phyloP scores from a whole-genome alignment of 345 rosid genomes.

The Hypericum androsaemum region DNA sequence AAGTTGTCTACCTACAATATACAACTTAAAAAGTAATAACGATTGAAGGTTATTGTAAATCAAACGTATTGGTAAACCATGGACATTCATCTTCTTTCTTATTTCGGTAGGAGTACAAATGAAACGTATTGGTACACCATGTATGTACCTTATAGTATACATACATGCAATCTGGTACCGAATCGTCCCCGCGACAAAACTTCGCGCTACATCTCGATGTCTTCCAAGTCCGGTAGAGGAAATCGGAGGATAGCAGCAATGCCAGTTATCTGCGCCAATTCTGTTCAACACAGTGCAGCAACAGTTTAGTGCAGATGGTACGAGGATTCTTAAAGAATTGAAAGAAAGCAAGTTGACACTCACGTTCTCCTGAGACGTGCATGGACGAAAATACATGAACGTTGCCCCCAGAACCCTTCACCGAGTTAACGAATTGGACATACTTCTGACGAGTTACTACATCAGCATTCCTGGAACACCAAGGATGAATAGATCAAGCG shows the following conservation, averaged over 20 bases:
- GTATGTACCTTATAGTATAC: too few relatives aligned
- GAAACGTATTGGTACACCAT: too few relatives aligned
- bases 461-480: constrained; percentile 57
- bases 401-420: constrained; percentile 65
- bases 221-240: constrained; percentile 92
- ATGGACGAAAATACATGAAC: constrained; percentile 78
- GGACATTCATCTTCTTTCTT: too few relatives aligned
- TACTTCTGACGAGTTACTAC: constrained; percentile 51
- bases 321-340: too few relatives aligned
- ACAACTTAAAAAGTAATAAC: too few relatives aligned
- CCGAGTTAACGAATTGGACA: constrained; percentile 64
- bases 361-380: constrained; percentile 97
- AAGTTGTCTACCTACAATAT: too few relatives aligned
- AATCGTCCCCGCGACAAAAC: too few relatives aligned
- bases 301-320: background rate
- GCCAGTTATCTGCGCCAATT: constrained; percentile 74
- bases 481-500: background rate
- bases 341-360: constrained; percentile 18
- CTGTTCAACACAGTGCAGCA: constrained; percentile 25
- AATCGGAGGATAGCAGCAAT: constrained; percentile 91
- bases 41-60: too few relatives aligned
- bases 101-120: too few relatives aligned
- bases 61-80: too few relatives aligned
- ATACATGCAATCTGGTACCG: too few relatives aligned
- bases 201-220: constrained; percentile 62